These are phyloP conservation scores for Solanum phureja DNA, from an alignment of 257 asterid species.

Conservation along the genomic window DNA sequence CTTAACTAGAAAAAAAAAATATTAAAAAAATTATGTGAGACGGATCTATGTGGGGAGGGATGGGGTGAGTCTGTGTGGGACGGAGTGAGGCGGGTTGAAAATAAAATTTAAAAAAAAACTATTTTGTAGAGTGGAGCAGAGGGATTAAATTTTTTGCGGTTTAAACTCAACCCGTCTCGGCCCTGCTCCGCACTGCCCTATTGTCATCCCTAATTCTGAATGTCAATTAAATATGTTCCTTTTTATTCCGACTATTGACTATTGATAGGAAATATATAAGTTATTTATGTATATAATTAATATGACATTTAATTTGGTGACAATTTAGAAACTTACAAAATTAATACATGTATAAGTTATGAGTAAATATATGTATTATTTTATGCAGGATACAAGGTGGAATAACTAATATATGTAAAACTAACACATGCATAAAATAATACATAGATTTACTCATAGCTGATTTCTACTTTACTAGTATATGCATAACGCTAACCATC, in stretches of 20 bases:
- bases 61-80: neutral
- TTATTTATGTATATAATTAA: too few relatives aligned
- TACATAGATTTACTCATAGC: too few relatives aligned
- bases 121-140: neutral
- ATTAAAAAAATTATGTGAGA: too few relatives aligned
- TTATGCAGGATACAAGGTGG: too few relatives aligned
- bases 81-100: neutral
- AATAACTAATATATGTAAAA: neutral
- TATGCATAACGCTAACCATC: rapidly evolving
- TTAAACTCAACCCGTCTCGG: neutral
- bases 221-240: neutral
- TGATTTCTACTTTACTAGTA: too few relatives aligned
- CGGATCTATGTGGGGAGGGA: too few relatives aligned
- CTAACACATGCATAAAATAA: neutral
- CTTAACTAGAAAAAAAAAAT: too few relatives aligned
- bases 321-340: too few relatives aligned
- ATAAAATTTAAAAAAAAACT: rapidly evolving
- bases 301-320: neutral
- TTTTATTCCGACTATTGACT: neutral
- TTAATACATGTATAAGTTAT: too few relatives aligned
- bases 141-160: neutral
- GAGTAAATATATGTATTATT: too few relatives aligned
- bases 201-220: neutral
- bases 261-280: neutral
- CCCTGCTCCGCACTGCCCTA: neutral